Evolutionary conservation across 225 moss, liverwort and hornwort genomes (phyloP).

Genomic region (Bryum argenteum): DNA sequence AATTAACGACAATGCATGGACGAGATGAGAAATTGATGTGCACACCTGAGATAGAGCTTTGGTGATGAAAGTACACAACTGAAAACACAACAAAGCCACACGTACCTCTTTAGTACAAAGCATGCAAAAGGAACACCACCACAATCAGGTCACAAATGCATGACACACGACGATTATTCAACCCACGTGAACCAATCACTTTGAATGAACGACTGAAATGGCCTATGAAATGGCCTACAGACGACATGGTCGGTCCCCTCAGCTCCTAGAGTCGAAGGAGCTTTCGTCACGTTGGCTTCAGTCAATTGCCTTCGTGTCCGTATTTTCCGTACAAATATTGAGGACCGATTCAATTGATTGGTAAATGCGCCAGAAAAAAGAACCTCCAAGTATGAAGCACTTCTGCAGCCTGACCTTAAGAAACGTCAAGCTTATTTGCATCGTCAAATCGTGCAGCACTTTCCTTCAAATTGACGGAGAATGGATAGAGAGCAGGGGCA

Average conservation of each 20-base stretch:
- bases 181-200: slow-evolving; percentile 26
- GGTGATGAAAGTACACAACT: slow-evolving; percentile 30
- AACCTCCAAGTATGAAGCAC: slow-evolving; percentile 32
- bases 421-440: slow-evolving; percentile 23
- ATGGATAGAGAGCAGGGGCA: slow-evolving; percentile 63
- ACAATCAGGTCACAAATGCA: slow-evolving; percentile 25
- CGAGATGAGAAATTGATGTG: slow-evolving; percentile 23
- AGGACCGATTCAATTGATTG: slow-evolving; percentile 32
- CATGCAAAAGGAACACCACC: slow-evolving; percentile 27
- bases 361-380: slow-evolving; percentile 29
- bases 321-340: slow-evolving; percentile 26
- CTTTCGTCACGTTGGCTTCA: slow-evolving; percentile 25
- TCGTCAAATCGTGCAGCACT: slow-evolving; percentile 30
- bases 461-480: slow-evolving; percentile 52
- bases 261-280: slow-evolving; percentile 34
- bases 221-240: slow-evolving; percentile 53
- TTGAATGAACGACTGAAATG: slow-evolving; percentile 37
- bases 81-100: slow-evolving; percentile 40
- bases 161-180: slow-evolving; percentile 14
- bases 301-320: slow-evolving; percentile 24
- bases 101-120: slow-evolving; percentile 25
- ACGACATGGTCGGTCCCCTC: slow-evolving; percentile 38
- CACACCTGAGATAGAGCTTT: slow-evolving; percentile 38
- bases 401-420: slow-evolving; percentile 28
- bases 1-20: slow-evolving; percentile 5